Evolutionary conservation across 305 asterid genomes (phyloP).

Genomic region (Solanum chacoense): DNA sequence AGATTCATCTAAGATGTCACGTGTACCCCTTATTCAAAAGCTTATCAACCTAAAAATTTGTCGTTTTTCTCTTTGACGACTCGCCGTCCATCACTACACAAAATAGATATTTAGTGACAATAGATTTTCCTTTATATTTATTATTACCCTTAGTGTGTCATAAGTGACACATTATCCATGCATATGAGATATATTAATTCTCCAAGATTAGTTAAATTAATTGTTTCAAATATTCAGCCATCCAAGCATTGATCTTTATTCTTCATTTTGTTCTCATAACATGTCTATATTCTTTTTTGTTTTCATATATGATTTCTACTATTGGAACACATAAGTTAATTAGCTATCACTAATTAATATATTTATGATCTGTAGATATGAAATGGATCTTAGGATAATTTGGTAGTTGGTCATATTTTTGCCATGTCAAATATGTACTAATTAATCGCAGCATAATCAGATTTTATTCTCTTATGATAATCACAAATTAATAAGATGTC

Average conservation of each 20-base stretch:
- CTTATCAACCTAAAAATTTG: neutral
- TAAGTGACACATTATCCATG: neutral
- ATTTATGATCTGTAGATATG: neutral
- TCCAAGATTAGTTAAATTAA: neutral
- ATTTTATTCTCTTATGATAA: neutral
- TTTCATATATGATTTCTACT: neutral
- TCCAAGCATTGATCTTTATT: neutral
- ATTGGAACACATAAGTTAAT: neutral
- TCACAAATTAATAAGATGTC: neutral
- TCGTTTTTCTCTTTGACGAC: neutral
- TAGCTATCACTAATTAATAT: neutral
- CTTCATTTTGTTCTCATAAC: neutral
- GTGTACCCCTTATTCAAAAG: neutral
- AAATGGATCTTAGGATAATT: neutral
- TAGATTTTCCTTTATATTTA: too few species aligned
- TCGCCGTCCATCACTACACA: neutral
- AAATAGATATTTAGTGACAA: neutral
- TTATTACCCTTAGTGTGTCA: neutral
- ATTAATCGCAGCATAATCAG: neutral
- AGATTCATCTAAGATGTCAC: neutral
- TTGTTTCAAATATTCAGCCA: slow-evolving; percentile 1
- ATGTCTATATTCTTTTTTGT: neutral
- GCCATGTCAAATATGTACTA: neutral
- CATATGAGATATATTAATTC: neutral
- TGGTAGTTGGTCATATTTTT: neutral